Base-by-base conservation (phyloP, 2,329 filamentous ascomycete species). In the Dactylonectria macrodidyma region DNA sequence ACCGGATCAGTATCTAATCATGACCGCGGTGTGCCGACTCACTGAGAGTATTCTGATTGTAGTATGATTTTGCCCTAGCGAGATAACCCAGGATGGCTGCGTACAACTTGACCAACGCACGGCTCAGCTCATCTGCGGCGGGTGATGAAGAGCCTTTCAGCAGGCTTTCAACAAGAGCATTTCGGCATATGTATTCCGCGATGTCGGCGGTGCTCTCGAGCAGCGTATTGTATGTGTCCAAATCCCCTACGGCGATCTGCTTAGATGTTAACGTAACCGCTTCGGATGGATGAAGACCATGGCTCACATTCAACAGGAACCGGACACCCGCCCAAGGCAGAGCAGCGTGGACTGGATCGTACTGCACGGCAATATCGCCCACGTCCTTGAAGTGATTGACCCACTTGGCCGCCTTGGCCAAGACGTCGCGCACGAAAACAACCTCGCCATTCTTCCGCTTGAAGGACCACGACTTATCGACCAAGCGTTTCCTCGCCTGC, bases 341-440 rank as follows among this genome's bases (percentile, higher is more conserved):
- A 6, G 54, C 54, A 26, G 54, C 54, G 14, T 44, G 54, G 22
- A 7, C 22, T 4, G 54, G 54, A 26, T 57, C 22, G 16, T 22
- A 57, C 22, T 41, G 38, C 19, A 57, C 54, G 5, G 22, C 22
- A 44, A 57, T 24, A 14, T 46, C 54, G 11, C 54, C 36, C 4
- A 44, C 26, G 16, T 24, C 52, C 30, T 66, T 65, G 54, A 70
- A 68, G n/a, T 36, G 50, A 3, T 65, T 26, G 8, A 68, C 36
- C 68, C 65, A 70, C 30, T 62, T 65, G 1, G 54, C 58, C 3
- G 47, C 57, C 38, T 70, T 68, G n/a, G 51, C 54, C 0, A 70
- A 44, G 5, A 70, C 3, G 44, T 70, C 61, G 11, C 68, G 68
- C 1, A 70, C 10, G 9, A 60, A n/a, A 0, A 70, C 66, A 33